phyloP scores from a whole-genome alignment of 495 filamentous ascomycete species.

The Beverwykella pulmonaria region DNA sequence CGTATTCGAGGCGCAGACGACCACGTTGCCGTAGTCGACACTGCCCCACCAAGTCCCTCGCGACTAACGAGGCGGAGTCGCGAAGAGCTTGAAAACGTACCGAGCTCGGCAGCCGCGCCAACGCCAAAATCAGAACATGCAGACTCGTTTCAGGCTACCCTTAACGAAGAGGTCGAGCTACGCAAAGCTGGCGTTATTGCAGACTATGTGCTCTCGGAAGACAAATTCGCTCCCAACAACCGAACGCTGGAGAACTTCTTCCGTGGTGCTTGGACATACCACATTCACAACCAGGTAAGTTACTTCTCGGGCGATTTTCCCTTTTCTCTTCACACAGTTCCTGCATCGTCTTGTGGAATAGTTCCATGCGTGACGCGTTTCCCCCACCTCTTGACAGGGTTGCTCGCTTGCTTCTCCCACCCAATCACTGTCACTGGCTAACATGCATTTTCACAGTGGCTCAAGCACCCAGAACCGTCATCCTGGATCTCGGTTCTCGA shows the following conservation, averaged over 20 bases:
- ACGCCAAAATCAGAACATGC: slow-evolving; percentile 24
- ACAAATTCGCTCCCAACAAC: slow-evolving; percentile 58
- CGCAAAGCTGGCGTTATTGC: slow-evolving; percentile 42
- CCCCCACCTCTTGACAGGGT: slow-evolving; percentile 34
- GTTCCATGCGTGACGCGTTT: neutral
- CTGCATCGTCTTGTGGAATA: neutral
- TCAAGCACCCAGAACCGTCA: slow-evolving; percentile 58
- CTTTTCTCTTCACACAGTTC: neutral
- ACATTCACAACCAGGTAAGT: slow-evolving; percentile 62
- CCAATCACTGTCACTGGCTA: slow-evolving; percentile 30
- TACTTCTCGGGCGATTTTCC: neutral
- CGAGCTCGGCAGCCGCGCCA: slow-evolving; percentile 29
- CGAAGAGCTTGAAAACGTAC: slow-evolving; percentile 33
- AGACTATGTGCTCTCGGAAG: slow-evolving; percentile 50
- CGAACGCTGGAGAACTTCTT: slow-evolving; percentile 61
- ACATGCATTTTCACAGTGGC: slow-evolving; percentile 46
- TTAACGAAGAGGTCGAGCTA: slow-evolving; percentile 43
- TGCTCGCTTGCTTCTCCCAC: slow-evolving; percentile 16
- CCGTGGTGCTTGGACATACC: slow-evolving; percentile 59
- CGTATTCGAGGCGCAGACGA: slow-evolving; percentile 18
- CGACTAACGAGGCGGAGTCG: slow-evolving; percentile 18
- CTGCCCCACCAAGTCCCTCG: slow-evolving; percentile 24
- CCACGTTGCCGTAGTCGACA: slow-evolving; percentile 15
- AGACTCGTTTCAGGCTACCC: slow-evolving; percentile 42
- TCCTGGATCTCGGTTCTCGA: slow-evolving; percentile 60